Evolutionary conservation across 2,329 filamentous ascomycete species (phyloP).

Genomic region (Bipolaris sorokiniana): DNA sequence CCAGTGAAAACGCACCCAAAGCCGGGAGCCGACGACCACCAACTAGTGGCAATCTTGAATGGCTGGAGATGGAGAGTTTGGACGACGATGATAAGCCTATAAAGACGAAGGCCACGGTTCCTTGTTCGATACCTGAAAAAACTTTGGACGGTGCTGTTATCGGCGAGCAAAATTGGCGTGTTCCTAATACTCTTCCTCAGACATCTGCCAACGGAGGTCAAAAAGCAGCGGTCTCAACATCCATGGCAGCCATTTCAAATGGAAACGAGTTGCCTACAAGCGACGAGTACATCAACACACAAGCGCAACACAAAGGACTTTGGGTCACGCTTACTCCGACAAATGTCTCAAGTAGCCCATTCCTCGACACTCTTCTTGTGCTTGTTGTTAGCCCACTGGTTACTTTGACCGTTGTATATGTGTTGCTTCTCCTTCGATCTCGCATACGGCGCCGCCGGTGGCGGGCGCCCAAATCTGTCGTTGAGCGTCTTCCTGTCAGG

Average conservation of each 20-base stretch:
- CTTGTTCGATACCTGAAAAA: conserved; percentile 12
- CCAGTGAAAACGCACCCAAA: conserved; percentile 16
- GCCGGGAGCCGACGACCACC: conserved; percentile 69
- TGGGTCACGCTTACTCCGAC: conserved; percentile 97
- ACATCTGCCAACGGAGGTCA: conserved; percentile 29
- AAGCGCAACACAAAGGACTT: conserved; percentile 70
- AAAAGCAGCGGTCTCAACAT: conserved; percentile 4
- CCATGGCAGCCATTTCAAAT: conserved; percentile 51
- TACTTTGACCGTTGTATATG: conserved; percentile 91
- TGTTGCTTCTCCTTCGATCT: conserved; percentile 82
- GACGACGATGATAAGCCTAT: conserved; percentile 55
- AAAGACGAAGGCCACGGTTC: conserved; percentile 28
- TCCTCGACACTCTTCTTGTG: conserved; percentile 95
- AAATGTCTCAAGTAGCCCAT: conserved; percentile 83
- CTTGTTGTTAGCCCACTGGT: conserved; percentile 93
- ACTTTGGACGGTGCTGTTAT: conserved; percentile 71
- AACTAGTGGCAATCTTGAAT: conserved; percentile 75
- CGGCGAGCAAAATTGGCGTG: conserved; percentile 86
- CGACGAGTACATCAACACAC: conserved; percentile 13
- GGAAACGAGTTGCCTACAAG: conserved; percentile 51
- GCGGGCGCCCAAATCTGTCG: conserved; percentile 96
- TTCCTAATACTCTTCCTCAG: conserved; percentile 70
- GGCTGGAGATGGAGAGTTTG: conserved; percentile 72
- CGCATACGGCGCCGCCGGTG: conserved; percentile 88
- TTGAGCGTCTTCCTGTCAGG: conserved; percentile 90